Evolutionary conservation across 345 rosid species (phyloP).

Genomic region (Lumnitzera racemosa): DNA sequence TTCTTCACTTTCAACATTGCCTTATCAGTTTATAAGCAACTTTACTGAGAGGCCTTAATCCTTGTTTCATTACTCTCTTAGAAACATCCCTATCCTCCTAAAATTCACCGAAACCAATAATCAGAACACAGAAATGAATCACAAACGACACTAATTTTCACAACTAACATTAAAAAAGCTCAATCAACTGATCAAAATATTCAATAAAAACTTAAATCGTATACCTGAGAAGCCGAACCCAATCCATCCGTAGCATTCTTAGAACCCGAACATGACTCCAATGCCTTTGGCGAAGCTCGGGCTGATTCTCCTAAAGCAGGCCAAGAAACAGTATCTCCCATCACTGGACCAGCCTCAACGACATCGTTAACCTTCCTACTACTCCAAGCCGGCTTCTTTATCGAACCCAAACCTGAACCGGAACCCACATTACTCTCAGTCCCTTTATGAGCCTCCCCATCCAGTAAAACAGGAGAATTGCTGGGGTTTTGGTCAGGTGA

Average conservation of each 20-base stretch:
- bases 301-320: slow-evolving; percentile 54
- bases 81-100: no score
- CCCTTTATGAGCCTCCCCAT: slow-evolving; percentile 22
- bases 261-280: slow-evolving; percentile 21
- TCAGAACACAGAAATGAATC: no score
- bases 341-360: slow-evolving; percentile 32
- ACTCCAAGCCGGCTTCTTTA: slow-evolving; percentile 53
- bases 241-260: slow-evolving; percentile 36
- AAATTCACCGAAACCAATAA: no score
- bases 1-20: no score
- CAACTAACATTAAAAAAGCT: not conserved
- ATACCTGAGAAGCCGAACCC: slow-evolving; percentile 36
- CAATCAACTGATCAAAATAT: slow-evolving; percentile 3
- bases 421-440: slow-evolving; percentile 26
- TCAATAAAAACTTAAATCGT: not conserved
- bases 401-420: slow-evolving; percentile 10
- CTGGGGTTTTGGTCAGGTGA: slow-evolving; percentile 16
- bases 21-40: no score
- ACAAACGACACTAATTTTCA: not conserved
- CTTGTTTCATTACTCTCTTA: no score
- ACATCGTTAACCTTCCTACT: slow-evolving; percentile 37
- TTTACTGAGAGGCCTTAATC: no score
- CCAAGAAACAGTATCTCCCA: slow-evolving; percentile 53
- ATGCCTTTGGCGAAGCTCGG: slow-evolving; percentile 34
- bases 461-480: slow-evolving; percentile 14